These are phyloP conservation scores for Pseudopithomyces chartarum DNA, from an alignment of 2,329 filamentous ascomycete species.

Conservation along the genomic window DNA sequence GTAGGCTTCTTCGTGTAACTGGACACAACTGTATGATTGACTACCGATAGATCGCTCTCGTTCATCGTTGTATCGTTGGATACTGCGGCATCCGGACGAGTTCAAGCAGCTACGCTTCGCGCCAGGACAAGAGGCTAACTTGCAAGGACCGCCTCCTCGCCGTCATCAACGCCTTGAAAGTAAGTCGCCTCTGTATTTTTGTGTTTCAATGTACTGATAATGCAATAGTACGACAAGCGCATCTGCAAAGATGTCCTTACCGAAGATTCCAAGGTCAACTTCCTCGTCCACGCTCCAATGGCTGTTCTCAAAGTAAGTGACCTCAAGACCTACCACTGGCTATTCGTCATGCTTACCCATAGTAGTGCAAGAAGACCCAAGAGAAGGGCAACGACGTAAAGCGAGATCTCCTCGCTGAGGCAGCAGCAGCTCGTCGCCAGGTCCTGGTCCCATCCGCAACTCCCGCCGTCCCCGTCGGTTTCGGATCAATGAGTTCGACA, in stretches of 20 bases:
- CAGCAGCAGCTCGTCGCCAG: neutral
- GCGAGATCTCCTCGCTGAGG: neutral
- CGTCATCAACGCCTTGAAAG: constrained; percentile 1
- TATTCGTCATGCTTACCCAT: neutral
- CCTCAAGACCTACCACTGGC: neutral
- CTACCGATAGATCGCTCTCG: neutral
- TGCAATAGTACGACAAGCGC: constrained; percentile 9
- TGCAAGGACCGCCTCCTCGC: constrained; percentile 4
- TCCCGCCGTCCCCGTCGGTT: neutral
- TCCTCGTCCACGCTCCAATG: constrained; percentile 5
- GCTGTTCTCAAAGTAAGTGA: neutral
- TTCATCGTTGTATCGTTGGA: constrained; percentile 9
- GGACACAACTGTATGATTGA: neutral
- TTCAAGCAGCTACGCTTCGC: neutral
- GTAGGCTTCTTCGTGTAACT: neutral
- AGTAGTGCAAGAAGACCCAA: constrained; percentile 2
- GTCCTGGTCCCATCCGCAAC: neutral
- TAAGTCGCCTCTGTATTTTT: neutral
- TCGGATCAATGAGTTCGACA: neutral
- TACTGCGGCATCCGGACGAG: constrained; percentile 2
- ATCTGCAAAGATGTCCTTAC: constrained; percentile 13
- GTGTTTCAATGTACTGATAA: neutral
- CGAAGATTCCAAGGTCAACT: constrained; percentile 6
- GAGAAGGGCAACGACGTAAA: constrained; percentile 5
- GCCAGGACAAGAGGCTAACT: constrained; percentile 7